Conservation (phyloP, 2,329 filamentous ascomycete genomes). For the Phaeosphaeriaceae sp. region DNA sequence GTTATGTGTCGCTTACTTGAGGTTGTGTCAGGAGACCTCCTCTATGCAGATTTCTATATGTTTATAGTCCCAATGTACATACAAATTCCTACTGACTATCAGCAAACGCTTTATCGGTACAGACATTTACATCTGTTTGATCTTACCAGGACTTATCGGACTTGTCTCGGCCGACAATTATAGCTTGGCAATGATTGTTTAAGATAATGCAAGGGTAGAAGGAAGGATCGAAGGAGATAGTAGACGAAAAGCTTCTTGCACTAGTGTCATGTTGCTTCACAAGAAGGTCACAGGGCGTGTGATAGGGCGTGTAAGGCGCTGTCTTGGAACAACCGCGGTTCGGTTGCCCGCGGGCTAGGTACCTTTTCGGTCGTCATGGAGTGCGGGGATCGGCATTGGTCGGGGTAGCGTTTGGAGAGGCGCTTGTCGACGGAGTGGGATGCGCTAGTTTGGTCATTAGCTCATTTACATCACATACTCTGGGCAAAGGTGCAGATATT, state of each 20-base stretch:
- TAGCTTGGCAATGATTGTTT: not conserved
- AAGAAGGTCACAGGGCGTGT: conserved; percentile 10
- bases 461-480: not conserved
- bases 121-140: not conserved
- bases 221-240: not conserved
- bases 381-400: conserved; percentile 12
- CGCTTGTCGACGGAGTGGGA: conserved; percentile 3
- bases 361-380: conserved; percentile 4
- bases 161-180: not conserved
- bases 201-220: conserved; percentile 1
- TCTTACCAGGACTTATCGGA: not conserved
- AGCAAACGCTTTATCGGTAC: not conserved
- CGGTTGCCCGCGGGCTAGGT: conserved; percentile 24
- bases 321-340: conserved; percentile 19
- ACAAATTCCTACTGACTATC: not conserved
- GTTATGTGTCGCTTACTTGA: not conserved
- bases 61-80: not conserved
- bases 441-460: not conserved
- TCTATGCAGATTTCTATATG: not conserved
- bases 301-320: not conserved
- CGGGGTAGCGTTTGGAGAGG: not conserved
- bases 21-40: not conserved
- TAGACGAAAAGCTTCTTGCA: not conserved
- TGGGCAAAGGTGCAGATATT: not conserved
- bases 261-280: not conserved